Base-by-base conservation (phyloP, 352 stramenopile species). In the Phytophthora nicotianae region DNA sequence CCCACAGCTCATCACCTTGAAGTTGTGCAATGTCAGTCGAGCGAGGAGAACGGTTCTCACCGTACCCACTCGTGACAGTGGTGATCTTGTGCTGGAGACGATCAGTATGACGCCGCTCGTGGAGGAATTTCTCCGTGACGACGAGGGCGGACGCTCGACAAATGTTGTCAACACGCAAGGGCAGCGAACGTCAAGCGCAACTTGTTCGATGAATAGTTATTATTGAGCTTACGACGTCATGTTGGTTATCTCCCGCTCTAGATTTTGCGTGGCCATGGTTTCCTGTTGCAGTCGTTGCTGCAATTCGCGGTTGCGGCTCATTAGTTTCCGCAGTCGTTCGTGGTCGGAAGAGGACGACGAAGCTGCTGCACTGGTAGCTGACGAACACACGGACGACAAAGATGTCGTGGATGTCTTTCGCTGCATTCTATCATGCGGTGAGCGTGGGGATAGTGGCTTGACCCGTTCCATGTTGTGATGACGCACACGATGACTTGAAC, bases 241-340 rank as follows among this genome's bases (percentile, higher is more conserved):
- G 43, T 81, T 64, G 5, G 74, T 83, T 66, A 91, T 90, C 54
- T 91, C 84, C 46, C 83, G 67, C 51, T 93, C 84, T 20, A 93
- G 68, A 23, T 79, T 81, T 32, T 86, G 75, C 24, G 82, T 91
- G 11, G 82, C 81, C 27, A 88, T 69, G 4, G 82, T 89, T 51
- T 93, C 85, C 40, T 83, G 75, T 45, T 94, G 78, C 3, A 95
- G 72, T 21, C 82, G 78, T 37, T 85, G 81, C 55, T 95, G 82
- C 9, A 95, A 62, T 38, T 91, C 83, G 14, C 82, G 83, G 62
- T 95, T 95, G 19, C 83, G 75, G 16, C 58, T 89, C 81, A 93
- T 92, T 16, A 95, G 69, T 43, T 77, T 72, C 2, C 83, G 82
- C 17, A 95, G 63, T 16, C 82, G 75, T 23, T 89, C 83, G 53